Conservation (phyloP, 305 asterid species). For the Coffea humblotiana region DNA sequence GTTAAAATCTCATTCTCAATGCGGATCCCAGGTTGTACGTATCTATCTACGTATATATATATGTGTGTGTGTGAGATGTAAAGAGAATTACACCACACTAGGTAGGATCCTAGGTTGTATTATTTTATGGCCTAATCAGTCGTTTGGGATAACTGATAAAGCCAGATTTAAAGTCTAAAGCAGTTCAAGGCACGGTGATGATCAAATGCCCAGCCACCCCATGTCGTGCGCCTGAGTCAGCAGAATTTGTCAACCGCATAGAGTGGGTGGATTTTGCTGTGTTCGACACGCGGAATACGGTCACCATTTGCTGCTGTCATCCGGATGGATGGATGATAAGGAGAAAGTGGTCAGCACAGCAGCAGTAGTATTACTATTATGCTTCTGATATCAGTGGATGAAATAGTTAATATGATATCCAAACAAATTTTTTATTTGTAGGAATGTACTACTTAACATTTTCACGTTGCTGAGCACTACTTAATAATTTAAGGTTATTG, state of each 20-base stretch:
- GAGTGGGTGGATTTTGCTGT: neutral
- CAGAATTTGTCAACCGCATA: neutral
- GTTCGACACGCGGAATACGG: neutral
- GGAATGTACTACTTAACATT: neutral
- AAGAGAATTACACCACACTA: no score
- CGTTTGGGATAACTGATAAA: neutral
- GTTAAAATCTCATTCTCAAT: no score
- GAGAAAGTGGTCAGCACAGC: neutral
- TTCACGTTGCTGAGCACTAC: neutral
- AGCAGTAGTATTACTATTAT: neutral
- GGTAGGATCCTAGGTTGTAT: no score
- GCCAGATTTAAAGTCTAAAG: neutral
- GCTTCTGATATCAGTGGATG: neutral
- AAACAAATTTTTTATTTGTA: neutral
- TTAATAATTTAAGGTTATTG: no score
- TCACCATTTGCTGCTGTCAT: neutral
- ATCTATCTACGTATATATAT: no score
- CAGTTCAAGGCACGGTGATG: no score
- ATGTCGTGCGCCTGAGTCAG: slow-evolving; percentile 24
- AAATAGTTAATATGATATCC: neutral
- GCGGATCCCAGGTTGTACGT: no score
- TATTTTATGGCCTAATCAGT: no score
- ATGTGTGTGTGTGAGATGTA: no score
- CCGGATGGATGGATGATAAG: neutral
- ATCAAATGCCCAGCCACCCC: neutral